Percentiles rank a stretch among this genome's conserved stretches.
Evolutionary conservation across 441 rosid genomes (phyloP).

Genomic region (Gossypium schwendimanii): DNA sequence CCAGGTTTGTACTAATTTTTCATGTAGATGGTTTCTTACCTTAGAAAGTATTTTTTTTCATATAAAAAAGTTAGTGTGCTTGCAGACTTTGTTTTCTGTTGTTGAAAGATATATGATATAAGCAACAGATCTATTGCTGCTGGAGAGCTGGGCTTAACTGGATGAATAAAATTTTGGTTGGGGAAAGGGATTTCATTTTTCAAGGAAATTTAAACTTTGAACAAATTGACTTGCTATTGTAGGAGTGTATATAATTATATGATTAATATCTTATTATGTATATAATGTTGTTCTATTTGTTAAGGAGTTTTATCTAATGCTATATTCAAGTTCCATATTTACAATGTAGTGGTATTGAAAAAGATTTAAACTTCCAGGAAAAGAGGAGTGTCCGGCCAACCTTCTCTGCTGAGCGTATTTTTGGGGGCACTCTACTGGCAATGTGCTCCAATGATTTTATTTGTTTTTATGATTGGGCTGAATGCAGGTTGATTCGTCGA

Average conservation of each 20-base stretch:
- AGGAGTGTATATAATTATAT: not conserved
- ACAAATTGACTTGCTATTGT: not conserved
- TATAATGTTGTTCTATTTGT: not conserved
- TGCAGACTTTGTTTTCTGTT: not conserved
- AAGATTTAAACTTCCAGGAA: conserved; percentile 56
- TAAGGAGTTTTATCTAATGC: not conserved
- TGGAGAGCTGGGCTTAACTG: not conserved
- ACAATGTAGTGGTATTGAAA: conserved; percentile 7
- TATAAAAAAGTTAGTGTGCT: not conserved
- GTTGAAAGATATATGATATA: not conserved
- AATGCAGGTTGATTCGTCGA: conserved; percentile 90
- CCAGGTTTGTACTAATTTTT: conserved; percentile 52
- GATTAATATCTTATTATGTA: not conserved
- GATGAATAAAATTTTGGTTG: not conserved
- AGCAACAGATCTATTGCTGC: not conserved
- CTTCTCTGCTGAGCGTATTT: conserved; percentile 86
- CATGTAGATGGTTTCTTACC: not conserved
- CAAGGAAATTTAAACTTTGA: not conserved
- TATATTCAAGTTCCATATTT: not conserved
- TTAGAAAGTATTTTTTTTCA: not conserved
- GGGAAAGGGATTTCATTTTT: not conserved
- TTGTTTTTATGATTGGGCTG: conserved; percentile 98
- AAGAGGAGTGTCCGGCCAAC: conserved; percentile 85
- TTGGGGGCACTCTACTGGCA: conserved; percentile 83
- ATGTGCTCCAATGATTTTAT: conserved; percentile 98